phyloP scores from a whole-genome alignment of 2,329 filamentous ascomycete genomes.

The Cercospora sp. region DNA sequence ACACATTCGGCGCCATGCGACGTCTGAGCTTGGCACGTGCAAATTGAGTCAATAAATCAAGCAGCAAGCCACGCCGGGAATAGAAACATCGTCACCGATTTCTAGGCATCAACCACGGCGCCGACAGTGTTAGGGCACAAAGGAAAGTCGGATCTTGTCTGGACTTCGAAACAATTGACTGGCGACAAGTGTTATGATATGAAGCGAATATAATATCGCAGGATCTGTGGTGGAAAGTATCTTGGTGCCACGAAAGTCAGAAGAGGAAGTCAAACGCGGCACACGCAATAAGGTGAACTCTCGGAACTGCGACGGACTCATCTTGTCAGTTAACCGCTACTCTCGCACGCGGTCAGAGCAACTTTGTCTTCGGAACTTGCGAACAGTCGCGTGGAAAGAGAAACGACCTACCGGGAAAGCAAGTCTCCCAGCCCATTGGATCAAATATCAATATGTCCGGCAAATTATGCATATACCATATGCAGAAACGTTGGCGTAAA shows the following conservation, averaged over 20 bases:
- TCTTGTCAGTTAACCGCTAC: background rate
- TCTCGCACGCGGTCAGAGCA: no score
- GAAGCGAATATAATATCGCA: background rate
- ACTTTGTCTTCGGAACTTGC: no score
- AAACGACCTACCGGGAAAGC: background rate
- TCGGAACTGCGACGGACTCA: background rate
- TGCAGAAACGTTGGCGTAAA: background rate
- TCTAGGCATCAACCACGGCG: background rate
- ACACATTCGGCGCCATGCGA: background rate
- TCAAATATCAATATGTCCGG: background rate
- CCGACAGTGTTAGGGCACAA: background rate
- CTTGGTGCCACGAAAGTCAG: background rate
- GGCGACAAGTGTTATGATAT: background rate
- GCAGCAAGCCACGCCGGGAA: background rate
- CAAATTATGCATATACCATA: background rate
- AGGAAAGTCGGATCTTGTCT: background rate
- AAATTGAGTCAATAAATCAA: background rate
- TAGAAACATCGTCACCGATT: background rate
- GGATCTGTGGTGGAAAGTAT: background rate
- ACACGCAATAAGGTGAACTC: background rate
- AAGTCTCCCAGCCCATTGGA: background rate
- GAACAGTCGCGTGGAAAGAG: background rate
- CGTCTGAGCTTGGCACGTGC: background rate
- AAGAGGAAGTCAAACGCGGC: background rate
- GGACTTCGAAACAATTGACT: background rate